These are phyloP conservation scores for Silene coronaria DNA, from an alignment of 179 eudicot species.

Conservation along the genomic window DNA sequence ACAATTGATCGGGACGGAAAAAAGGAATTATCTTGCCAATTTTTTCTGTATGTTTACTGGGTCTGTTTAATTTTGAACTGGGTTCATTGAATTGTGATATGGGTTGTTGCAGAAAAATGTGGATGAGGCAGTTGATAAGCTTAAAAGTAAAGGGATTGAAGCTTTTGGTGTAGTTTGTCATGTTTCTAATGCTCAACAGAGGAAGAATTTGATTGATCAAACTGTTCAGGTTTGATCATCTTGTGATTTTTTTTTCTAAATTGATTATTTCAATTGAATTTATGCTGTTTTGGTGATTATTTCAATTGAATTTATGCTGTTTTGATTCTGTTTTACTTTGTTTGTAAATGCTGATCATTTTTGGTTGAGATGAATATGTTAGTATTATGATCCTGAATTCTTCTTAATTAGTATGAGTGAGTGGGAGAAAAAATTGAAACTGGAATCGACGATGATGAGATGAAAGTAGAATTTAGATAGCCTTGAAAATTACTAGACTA, in stretches of 20 bases:
- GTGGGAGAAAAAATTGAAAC: too few species aligned
- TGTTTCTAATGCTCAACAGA: constrained; percentile 51
- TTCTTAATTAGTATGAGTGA: neutral
- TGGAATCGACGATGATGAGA: too few species aligned
- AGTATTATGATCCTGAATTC: neutral
- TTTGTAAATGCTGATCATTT: too few species aligned
- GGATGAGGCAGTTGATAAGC: constrained; percentile 73
- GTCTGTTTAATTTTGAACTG: neutral
- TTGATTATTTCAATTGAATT: neutral
- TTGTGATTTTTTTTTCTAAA: neutral
- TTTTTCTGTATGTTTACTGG: too few species aligned
- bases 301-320: too few species aligned
- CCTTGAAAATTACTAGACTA: too few species aligned
- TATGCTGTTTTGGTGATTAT: neutral
- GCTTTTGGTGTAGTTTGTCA: constrained; percentile 81
- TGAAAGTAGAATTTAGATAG: too few species aligned
- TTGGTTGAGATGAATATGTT: neutral
- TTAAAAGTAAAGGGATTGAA: constrained; percentile 56
- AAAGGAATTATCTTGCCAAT: too few species aligned
- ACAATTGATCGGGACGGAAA: too few species aligned
- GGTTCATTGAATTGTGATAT: constrained; percentile 13
- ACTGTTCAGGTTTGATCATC: constrained; percentile 14
- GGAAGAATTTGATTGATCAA: constrained; percentile 43
- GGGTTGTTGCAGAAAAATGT: constrained; percentile 61
- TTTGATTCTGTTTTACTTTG: too few species aligned